Evolutionary conservation across 352 stramenopile species (phyloP), one percentile per base, ranked within the genome.

Genomic region (Globisporangium orthogonon): DNA sequence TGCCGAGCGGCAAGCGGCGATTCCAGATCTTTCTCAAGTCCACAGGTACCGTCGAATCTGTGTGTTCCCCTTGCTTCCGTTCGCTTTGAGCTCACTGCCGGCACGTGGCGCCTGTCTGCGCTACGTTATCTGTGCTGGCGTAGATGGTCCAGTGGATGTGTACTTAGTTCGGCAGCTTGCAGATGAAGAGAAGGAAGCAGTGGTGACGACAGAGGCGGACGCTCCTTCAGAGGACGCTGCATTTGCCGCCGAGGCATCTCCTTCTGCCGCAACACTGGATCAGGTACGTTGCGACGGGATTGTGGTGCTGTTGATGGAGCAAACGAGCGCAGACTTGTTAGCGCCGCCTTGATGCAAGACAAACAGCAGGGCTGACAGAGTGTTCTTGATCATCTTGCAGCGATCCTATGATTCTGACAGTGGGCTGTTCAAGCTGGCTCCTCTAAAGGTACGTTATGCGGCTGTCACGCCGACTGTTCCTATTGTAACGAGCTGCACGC

Each of bases 11-110:
- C 17, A 86, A 89, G 41, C 74, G 91, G 50, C 84, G 87, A 41
- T 98, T 95, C 70, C 88, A 98, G 68, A 97, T 98, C 59, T 98
- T 95, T 45, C 69, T 98, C n/a, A 94, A 95, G 60, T 92, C 79
- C 40, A 86, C 78, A 72, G 82, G 82, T 91, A 56, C 14, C 23
- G 23, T 23, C 56, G 48, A 30, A 10, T 2, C 35, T 35, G n/a
- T 31, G 23, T 17, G 11, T 39, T 31, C 11, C 0, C 7, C 39
- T 56, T 15, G 29, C n/a, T 33, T 9, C 5, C 11, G 29, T 14
- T 9, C 29, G 17, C 9, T 0, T 45, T 37, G 50, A 31, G 17
- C 28, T 54, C 17, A 52, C 35, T 39, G 3, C 31, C 18, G 46
- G n/a, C 49, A 44, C 49, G 5, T 23, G 23, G 23, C 30, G 7